A percentile compares a stretch with the other conserved stretches of the same genome.
Conservation (phyloP, 306 rosid species). For the Vigna reflexopilosa region DNA sequence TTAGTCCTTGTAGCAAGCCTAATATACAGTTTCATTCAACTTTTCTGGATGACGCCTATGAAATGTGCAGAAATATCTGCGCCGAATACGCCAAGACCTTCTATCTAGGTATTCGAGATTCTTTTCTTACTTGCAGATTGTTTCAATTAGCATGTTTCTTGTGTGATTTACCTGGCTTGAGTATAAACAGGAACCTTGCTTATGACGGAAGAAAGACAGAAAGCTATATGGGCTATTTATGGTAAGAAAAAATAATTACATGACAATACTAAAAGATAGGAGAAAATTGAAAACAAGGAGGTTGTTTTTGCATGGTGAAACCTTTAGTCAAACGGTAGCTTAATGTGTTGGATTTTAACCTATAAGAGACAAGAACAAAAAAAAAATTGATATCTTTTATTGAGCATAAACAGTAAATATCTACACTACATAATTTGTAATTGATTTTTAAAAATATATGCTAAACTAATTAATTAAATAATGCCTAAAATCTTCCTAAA, state of each 20-base stretch:
- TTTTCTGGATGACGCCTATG: slow-evolving; percentile 74
- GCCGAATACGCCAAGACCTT: slow-evolving; percentile 91
- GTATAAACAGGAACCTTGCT: slow-evolving; percentile 71
- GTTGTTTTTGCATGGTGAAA: background rate
- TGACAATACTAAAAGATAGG: background rate
- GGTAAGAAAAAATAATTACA: slow-evolving; percentile 46
- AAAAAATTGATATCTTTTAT: too few species aligned
- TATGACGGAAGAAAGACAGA: slow-evolving; percentile 81
- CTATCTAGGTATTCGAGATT: slow-evolving; percentile 62
- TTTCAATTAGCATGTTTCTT: background rate
- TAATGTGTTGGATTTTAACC: too few species aligned
- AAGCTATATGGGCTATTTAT: slow-evolving; percentile 92
- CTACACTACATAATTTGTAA: too few species aligned
- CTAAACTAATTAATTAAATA: too few species aligned
- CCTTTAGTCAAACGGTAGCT: slow-evolving; percentile 17
- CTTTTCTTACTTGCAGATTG: background rate
- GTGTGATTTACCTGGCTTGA: background rate
- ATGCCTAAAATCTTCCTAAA: too few species aligned
- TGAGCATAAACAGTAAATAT: too few species aligned
- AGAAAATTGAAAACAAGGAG: background rate
- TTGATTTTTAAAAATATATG: too few species aligned
- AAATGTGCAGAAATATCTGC: slow-evolving; percentile 79
- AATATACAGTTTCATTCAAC: slow-evolving; percentile 51
- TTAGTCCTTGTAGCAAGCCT: slow-evolving; percentile 23
- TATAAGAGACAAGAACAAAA: too few species aligned